Conservation (phyloP, 129 eudicot species). For the Oenanthe sinensis region DNA sequence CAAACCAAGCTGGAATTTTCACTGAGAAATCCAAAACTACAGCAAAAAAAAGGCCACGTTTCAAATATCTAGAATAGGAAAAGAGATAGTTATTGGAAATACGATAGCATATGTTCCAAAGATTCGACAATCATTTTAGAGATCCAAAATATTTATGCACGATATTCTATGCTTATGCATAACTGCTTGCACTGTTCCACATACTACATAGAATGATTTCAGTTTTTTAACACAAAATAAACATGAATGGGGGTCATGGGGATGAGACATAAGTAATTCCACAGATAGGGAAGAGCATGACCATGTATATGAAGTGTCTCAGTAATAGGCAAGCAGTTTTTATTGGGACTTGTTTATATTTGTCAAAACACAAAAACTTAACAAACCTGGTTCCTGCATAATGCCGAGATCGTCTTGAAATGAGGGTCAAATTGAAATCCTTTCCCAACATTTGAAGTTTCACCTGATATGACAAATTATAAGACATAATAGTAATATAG, state of each 20-base stretch:
- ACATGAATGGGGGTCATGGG: not conserved
- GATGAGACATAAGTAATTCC: not conserved
- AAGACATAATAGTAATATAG: not conserved
- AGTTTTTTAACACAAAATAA: not conserved
- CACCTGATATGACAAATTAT: constrained; percentile 39
- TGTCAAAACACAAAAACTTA: not conserved
- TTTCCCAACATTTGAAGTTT: constrained; percentile 56
- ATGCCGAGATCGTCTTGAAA: constrained; percentile 98
- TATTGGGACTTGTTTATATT: not conserved
- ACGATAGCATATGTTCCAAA: not conserved
- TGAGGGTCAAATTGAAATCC: constrained; percentile 61
- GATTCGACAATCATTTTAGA: not conserved
- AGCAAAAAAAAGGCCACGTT: too few relatives aligned
- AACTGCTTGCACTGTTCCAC: not conserved
- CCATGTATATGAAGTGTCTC: not conserved
- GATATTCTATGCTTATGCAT: not conserved
- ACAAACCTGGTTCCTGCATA: constrained; percentile 96
- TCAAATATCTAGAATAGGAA: constrained; percentile 50
- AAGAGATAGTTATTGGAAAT: not conserved
- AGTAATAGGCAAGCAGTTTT: not conserved
- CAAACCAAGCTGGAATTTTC: too few relatives aligned
- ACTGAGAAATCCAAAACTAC: too few relatives aligned
- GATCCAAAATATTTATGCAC: not conserved
- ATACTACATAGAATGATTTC: not conserved
- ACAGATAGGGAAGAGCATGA: not conserved